Conservation (phyloP, 2,329 filamentous ascomycete species). For the Xylariaceae sp. region DNA sequence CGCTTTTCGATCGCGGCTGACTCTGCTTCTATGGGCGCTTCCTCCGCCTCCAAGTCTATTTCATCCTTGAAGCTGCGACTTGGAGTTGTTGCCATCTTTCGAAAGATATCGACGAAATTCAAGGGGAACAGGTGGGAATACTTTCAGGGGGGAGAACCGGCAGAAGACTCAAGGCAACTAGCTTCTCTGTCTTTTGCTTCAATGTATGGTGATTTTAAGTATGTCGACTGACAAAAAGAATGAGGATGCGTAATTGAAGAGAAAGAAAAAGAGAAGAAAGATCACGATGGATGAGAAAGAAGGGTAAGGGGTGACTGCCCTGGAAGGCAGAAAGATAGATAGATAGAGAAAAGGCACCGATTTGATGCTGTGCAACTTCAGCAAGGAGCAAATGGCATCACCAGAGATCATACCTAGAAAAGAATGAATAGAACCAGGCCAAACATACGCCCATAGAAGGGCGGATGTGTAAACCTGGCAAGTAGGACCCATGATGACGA, state of each 20-base stretch:
- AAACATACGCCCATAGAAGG: too few relatives aligned
- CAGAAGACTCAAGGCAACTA: neutral
- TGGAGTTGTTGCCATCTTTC: neutral
- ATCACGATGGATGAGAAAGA: neutral
- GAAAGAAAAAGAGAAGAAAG: neutral
- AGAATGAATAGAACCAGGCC: neutral
- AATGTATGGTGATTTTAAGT: neutral
- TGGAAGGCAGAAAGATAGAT: neutral
- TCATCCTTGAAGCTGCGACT: neutral
- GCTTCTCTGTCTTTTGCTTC: neutral
- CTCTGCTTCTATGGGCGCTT: constrained; percentile 1
- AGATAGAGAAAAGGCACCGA: neutral
- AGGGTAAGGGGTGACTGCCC: neutral
- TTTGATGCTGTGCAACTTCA: neutral
- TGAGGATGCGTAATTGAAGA: neutral
- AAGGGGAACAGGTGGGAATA: neutral
- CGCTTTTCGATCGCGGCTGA: constrained; percentile 5
- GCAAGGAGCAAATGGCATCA: neutral
- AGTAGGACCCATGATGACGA: too few relatives aligned
- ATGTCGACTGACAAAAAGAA: neutral
- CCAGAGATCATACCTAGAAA: neutral
- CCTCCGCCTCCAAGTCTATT: constrained; percentile 4
- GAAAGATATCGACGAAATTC: neutral
- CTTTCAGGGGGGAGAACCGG: neutral
- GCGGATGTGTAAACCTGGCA: too few relatives aligned